These are phyloP conservation scores for Sicyos baderoa DNA, from an alignment of 306 rosid genomes.

Conservation along the genomic window DNA sequence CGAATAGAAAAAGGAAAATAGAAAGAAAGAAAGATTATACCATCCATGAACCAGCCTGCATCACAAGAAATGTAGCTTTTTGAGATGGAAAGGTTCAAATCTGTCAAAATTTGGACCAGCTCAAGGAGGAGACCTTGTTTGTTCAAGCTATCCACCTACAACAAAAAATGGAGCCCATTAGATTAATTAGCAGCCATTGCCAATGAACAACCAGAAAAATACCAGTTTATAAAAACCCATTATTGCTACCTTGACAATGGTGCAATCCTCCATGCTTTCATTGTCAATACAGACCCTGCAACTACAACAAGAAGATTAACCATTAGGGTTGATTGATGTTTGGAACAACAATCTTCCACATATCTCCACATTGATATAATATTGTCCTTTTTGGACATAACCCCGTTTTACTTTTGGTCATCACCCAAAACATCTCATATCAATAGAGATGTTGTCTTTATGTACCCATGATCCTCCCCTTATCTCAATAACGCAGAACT, in stretches of 20 bases:
- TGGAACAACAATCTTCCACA: too few relatives aligned
- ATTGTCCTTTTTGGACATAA: too few relatives aligned
- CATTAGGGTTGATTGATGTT: background rate
- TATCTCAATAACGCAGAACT: too few relatives aligned
- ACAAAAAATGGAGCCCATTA: background rate
- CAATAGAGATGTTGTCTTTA: too few relatives aligned
- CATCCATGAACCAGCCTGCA: slow-evolving; percentile 77
- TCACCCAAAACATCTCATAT: too few relatives aligned
- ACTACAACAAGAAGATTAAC: slow-evolving; percentile 22
- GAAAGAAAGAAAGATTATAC: slow-evolving; percentile 17
- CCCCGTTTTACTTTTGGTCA: too few relatives aligned
- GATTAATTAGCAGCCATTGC: background rate
- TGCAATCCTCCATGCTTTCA: slow-evolving; percentile 55
- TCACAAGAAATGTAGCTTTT: slow-evolving; percentile 64
- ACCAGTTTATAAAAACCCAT: background rate
- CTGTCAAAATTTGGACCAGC: slow-evolving; percentile 63
- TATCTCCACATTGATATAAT: too few relatives aligned
- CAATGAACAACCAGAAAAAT: background rate
- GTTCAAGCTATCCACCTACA: slow-evolving; percentile 60
- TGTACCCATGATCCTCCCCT: too few relatives aligned
- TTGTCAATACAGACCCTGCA: slow-evolving; percentile 61
- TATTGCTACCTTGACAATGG: slow-evolving; percentile 49
- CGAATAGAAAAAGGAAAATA: background rate
- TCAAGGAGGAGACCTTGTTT: slow-evolving; percentile 62
- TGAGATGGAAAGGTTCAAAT: slow-evolving; percentile 55